A percentile compares a stretch with the other conserved stretches of the same genome.
Evolutionary conservation across 2,329 filamentous ascomycete species (phyloP).

Genomic region (Elsinoe australis): DNA sequence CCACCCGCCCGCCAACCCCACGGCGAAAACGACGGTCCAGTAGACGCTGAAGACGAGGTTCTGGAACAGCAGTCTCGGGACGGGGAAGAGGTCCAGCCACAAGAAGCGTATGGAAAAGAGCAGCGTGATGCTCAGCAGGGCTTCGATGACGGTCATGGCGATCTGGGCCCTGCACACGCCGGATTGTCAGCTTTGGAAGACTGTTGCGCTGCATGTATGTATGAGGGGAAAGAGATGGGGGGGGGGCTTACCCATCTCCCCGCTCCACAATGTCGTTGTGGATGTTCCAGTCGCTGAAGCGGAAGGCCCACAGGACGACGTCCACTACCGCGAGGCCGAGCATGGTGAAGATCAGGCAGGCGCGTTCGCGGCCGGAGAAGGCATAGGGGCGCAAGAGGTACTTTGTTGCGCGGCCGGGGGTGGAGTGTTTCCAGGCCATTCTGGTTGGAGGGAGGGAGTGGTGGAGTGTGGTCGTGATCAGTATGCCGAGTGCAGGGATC

Average conservation of each 20-base stretch:
- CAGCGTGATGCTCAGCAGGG: neutral
- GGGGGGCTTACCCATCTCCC: neutral
- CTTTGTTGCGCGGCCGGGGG: neutral
- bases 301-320: neutral
- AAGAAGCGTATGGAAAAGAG: neutral
- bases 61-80: neutral
- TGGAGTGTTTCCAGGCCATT: neutral
- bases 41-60: slow-evolving; percentile 5
- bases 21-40: neutral
- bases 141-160: neutral
- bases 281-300: neutral
- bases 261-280: neutral
- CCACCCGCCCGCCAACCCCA: neutral
- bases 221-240: neutral
- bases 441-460: neutral
- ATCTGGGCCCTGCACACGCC: neutral
- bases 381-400: neutral
- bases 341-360: neutral
- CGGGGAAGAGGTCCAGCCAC: neutral
- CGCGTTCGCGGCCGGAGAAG: slow-evolving; percentile 5
- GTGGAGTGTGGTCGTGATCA: too few species aligned
- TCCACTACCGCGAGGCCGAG: neutral
- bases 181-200: neutral
- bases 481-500: too few species aligned
- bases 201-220: too few species aligned